Evolutionary conservation across 371 early-diverging fungal species (phyloP).

Genomic region (Umbelopsis sp.): DNA sequence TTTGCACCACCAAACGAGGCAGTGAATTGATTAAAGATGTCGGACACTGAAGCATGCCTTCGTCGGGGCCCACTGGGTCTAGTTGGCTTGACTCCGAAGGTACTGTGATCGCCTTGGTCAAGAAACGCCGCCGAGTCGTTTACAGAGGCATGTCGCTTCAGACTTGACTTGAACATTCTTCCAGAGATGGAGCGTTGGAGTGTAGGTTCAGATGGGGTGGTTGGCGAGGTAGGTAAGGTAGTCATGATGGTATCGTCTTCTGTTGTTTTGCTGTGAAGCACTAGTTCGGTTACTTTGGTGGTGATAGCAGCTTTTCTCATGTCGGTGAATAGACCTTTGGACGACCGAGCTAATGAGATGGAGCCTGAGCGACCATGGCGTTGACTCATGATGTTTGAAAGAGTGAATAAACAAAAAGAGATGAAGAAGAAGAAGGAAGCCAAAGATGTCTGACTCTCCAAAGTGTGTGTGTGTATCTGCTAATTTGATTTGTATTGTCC

Average conservation of each 20-base stretch:
- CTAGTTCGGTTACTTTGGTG: constrained; percentile 23
- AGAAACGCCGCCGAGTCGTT: constrained; percentile 2
- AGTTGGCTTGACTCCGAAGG: neutral
- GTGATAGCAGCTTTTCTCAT: constrained; percentile 24
- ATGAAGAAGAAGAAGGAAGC: constrained; percentile 17
- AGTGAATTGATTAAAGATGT: constrained; percentile 3
- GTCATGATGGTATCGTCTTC: constrained; percentile 10
- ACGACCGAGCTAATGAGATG: constrained; percentile 23
- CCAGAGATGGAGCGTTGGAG: constrained; percentile 4
- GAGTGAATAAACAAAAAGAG: constrained; percentile 6
- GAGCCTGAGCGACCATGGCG: constrained; percentile 17
- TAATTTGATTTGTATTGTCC: too few relatives aligned
- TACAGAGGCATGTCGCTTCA: constrained; percentile 7
- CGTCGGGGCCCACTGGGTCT: neutral
- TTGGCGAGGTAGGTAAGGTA: neutral
- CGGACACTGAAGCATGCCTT: constrained; percentile 9
- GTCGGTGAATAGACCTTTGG: constrained; percentile 24
- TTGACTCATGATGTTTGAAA: constrained; percentile 1
- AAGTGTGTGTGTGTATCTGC: neutral
- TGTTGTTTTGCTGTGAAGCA: constrained; percentile 2
- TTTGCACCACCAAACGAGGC: neutral
- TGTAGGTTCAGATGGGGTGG: neutral
- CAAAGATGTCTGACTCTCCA: neutral
- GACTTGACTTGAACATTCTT: neutral
- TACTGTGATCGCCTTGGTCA: neutral